Base-by-base conservation (phyloP, 768 basidiomycete genomes). In the Naganishia antarctica region DNA sequence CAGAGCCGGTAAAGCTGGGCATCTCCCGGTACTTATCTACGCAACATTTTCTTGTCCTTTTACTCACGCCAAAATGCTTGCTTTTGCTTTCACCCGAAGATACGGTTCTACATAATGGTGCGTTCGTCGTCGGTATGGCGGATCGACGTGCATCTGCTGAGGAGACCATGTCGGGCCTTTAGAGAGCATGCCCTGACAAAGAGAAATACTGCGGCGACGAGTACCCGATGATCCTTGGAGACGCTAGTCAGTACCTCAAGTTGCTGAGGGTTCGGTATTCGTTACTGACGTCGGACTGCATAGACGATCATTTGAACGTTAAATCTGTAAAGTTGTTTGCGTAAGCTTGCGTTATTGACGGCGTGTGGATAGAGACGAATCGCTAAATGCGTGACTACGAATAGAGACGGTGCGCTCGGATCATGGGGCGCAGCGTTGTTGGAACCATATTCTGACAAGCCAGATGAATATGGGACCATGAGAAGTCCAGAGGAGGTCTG, bases 361-460 rank as follows among this genome's bases (percentile, higher is more conserved):
- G 34, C 15, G 34, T 7, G 34, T 7, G 7, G 8, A 7, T 7
- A 37, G 8, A 37, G 7, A 15, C 34, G 15, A 15, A 7, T 37
- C 26, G 4, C 16, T 26, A 1, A 44, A 6, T 25, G 37, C 21
- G 3, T 85, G 86, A 71, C 80, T 84, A 25, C 45, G 3, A 13
- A 32, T 40, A 66, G 66, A 0, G 93, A 97, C 71, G 92, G 92
- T 44, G 93, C 93, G 0, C 82, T 98, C 4, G 91, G 94, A 0
- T 90, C 88, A 1, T 90, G 89, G 82, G 93, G 94, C 7, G 92
- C 94, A 0, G 92, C 94, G 0, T 81, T 98, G 62, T 78, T 89
- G 5, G 82, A 86, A 51, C 89, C 91, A 18, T 98, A 96, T 74
- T 82, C 85, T 0, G 79, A 94, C 75, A 84, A 87, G 23, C 86